These are phyloP conservation scores for Talaromyces sp. DNA, from an alignment of 2,329 filamentous ascomycete species.

Conservation along the genomic window DNA sequence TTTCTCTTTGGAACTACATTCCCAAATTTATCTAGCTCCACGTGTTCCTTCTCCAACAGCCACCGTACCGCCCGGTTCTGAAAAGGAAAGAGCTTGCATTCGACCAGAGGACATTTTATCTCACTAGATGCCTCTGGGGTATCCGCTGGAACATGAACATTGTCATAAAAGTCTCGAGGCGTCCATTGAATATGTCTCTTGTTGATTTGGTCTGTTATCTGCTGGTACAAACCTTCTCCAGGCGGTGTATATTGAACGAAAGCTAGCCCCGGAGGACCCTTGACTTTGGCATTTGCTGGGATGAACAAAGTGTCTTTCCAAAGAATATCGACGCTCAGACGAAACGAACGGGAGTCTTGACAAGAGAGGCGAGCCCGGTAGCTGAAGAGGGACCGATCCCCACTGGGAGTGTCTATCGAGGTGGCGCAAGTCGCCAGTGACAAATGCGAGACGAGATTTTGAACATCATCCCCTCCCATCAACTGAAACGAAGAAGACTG, in stretches of 20 bases:
- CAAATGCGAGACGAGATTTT: conserved; percentile 26
- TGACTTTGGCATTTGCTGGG: conserved; percentile 20
- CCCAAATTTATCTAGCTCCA: conserved; percentile 34
- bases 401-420: conserved; percentile 28
- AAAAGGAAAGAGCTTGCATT: conserved; percentile 47
- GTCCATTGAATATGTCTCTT: conserved; percentile 26
- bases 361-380: conserved; percentile 31
- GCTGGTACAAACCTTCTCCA: conserved; percentile 18
- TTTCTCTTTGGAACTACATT: conserved; percentile 23
- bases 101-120: conserved; percentile 34
- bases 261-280: conserved; percentile 19
- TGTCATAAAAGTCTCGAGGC: conserved; percentile 47
- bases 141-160: conserved; percentile 44
- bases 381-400: conserved; percentile 26
- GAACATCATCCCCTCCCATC: conserved; percentile 20
- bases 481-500: conserved; percentile 23
- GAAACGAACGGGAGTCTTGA: conserved; percentile 23
- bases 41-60: conserved; percentile 45
- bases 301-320: conserved; percentile 37
- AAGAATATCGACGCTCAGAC: conserved; percentile 31
- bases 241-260: conserved; percentile 33
- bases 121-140: conserved; percentile 31
- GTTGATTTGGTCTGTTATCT: background rate
- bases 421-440: conserved; percentile 22
- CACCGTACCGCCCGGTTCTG: conserved; percentile 47